phyloP scores from a whole-genome alignment of 192 early-diverging fungal genomes.

The Thoreauomyces humboldtii region DNA sequence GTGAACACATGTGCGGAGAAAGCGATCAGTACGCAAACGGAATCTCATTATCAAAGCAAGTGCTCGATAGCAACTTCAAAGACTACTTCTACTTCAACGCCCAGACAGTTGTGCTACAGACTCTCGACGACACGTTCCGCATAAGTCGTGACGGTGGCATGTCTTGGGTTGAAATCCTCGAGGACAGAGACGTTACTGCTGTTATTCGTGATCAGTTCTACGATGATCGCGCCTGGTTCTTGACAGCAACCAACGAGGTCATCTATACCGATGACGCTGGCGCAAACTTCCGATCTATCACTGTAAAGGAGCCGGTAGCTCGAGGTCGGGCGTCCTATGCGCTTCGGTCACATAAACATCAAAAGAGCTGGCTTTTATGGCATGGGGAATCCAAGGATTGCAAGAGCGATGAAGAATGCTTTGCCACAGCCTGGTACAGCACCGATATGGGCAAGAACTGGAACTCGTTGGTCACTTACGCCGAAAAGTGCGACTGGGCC shows the following conservation, averaged over 20 bases:
- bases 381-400: background rate
- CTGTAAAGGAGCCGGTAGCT: background rate
- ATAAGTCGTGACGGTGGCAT: constrained; percentile 32
- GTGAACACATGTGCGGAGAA: constrained; percentile 43
- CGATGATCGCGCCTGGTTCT: constrained; percentile 29
- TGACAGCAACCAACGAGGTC: constrained; percentile 12
- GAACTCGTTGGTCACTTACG: background rate
- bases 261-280: constrained; percentile 31
- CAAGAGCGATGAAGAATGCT: background rate
- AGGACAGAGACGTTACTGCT: constrained; percentile 16
- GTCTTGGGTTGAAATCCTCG: background rate
- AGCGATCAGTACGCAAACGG: background rate
- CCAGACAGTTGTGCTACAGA: constrained; percentile 30
- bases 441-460: background rate
- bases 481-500: constrained; percentile 72
- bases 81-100: constrained; percentile 51
- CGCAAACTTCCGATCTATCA: background rate
- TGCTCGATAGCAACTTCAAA: constrained; percentile 15
- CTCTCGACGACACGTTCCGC: background rate
- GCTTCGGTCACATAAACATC: constrained; percentile 56
- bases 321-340: background rate
- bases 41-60: constrained; percentile 5
- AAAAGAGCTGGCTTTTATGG: constrained; percentile 82
- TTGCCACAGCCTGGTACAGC: background rate
- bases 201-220: constrained; percentile 36